Percentiles rank a stretch among this genome's conserved stretches.
Conservation (phyloP, 2,329 filamentous ascomycete genomes). For the Mycosphaerelloides madeirae region DNA sequence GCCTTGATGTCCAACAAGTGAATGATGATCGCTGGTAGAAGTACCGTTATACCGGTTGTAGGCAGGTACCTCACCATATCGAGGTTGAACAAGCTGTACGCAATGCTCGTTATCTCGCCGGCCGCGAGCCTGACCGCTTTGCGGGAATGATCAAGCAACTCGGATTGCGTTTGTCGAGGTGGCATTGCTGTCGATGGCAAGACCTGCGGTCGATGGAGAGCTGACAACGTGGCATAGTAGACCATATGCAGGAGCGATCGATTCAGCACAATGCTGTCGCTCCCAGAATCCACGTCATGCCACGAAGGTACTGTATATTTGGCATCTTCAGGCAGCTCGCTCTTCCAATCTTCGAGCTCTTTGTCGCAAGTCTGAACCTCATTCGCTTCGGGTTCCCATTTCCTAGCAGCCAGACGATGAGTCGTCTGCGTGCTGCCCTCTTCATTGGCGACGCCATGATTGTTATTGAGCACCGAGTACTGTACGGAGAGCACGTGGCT, state of each 20-base stretch:
- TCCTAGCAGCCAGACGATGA: conserved; percentile 90
- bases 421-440: conserved; percentile 64
- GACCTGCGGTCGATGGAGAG: conserved; percentile 85
- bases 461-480: conserved; percentile 84
- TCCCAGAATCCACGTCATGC: conserved; percentile 54
- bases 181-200: conserved; percentile 60
- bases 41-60: conserved; percentile 84
- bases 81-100: conserved; percentile 66
- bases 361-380: conserved; percentile 74
- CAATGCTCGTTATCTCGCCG: conserved; percentile 78
- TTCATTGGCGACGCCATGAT: conserved; percentile 66
- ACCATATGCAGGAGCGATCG: conserved; percentile 88
- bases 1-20: conserved; percentile 91
- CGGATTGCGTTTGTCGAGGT: conserved; percentile 48
- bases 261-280: conserved; percentile 61
- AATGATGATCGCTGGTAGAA: conserved; percentile 89
- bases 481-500: conserved; percentile 85
- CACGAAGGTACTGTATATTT: conserved; percentile 58
- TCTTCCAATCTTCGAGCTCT: conserved; percentile 73
- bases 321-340: conserved; percentile 65
- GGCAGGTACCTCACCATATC: conserved; percentile 75
- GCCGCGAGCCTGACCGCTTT: conserved; percentile 79
- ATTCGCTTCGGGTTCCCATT: conserved; percentile 73
- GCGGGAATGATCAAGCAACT: conserved; percentile 77
- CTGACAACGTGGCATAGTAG: conserved; percentile 85